Conservation (phyloP, 805 yeast species). For the Hanseniaspora valbyensis region DNA sequence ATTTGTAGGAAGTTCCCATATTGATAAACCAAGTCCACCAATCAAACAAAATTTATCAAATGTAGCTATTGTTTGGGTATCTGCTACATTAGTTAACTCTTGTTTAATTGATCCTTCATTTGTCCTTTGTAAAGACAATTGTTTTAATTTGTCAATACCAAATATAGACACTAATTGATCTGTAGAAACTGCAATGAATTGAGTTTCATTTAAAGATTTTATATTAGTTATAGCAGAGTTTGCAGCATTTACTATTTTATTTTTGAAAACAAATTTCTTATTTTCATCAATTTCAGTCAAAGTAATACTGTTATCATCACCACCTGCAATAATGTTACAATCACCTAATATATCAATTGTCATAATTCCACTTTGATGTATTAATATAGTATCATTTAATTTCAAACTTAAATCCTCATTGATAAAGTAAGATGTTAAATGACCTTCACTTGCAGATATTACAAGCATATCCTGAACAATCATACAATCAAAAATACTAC, state of each 20-base stretch:
- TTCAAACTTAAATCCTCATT: not conserved
- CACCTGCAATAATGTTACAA: conserved; percentile 54
- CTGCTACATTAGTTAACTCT: conserved; percentile 73
- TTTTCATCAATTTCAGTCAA: conserved; percentile 27
- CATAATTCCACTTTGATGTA: conserved; percentile 83
- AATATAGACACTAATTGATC: conserved; percentile 52
- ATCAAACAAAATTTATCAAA: conserved; percentile 34
- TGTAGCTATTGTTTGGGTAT: conserved; percentile 64
- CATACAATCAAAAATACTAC: conserved; percentile 3
- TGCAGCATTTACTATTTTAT: conserved; percentile 50
- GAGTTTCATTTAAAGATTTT: conserved; percentile 23
- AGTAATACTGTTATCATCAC: conserved; percentile 71
- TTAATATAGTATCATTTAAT: conserved; percentile 30
- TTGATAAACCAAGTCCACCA: conserved; percentile 78
- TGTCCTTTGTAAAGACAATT: not conserved
- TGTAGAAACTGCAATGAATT: conserved; percentile 56
- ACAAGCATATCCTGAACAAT: not conserved
- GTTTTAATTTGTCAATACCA: conserved; percentile 44
- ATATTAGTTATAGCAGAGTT: conserved; percentile 20
- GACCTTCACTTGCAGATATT: conserved; percentile 6
- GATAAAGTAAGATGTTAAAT: not conserved
- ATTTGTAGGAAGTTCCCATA: conserved; percentile 29
- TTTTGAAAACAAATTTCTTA: conserved; percentile 15
- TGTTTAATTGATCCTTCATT: conserved; percentile 27
- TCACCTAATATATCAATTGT: conserved; percentile 34